These are phyloP conservation scores for Peniophora sp. DNA, from an alignment of 1,284 basidiomycete species.

Conservation along the genomic window DNA sequence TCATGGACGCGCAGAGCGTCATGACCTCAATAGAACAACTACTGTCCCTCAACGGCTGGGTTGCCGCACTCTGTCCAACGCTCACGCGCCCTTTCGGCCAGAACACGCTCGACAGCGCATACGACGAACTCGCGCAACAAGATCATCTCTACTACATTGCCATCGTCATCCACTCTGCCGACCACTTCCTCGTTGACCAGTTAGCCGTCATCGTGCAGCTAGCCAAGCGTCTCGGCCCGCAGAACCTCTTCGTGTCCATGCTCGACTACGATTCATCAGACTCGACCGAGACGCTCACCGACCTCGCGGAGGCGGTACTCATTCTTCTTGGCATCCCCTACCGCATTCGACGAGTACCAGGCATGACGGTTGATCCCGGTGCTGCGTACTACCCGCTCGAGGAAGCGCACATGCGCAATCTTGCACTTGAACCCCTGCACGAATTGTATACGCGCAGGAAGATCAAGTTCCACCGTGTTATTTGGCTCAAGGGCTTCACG, in stretches of 20 bases:
- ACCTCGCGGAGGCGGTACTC: slow-evolving; percentile 88
- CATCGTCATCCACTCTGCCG: slow-evolving; percentile 90
- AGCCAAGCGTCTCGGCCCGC: slow-evolving; percentile 78
- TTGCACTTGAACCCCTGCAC: slow-evolving; percentile 83
- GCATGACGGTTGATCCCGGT: slow-evolving; percentile 81
- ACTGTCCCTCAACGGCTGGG: slow-evolving; percentile 93
- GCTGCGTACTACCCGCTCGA: slow-evolving; percentile 91
- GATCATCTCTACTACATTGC: slow-evolving; percentile 90
- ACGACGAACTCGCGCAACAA: slow-evolving; percentile 76
- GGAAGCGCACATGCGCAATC: slow-evolving; percentile 87
- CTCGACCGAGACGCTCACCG: slow-evolving; percentile 85
- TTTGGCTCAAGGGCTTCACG: slow-evolving; percentile 96
- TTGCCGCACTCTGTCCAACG: slow-evolving; percentile 91
- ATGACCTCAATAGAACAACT: slow-evolving; percentile 84
- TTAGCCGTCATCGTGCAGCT: slow-evolving; percentile 93
- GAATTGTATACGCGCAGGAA: slow-evolving; percentile 72
- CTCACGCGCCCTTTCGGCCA: slow-evolving; percentile 86
- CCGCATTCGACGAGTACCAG: slow-evolving; percentile 77
- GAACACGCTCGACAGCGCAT: slow-evolving; percentile 75
- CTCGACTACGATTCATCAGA: slow-evolving; percentile 90
- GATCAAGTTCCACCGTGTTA: slow-evolving; percentile 81
- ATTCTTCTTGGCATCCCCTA: slow-evolving; percentile 88
- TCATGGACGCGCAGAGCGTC: slow-evolving; percentile 84
- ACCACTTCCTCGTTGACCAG: slow-evolving; percentile 96
- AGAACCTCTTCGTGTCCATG: slow-evolving; percentile 92